Percentiles rank a stretch among this genome's conserved stretches.
Evolutionary conservation across 768 basidiomycete genomes (phyloP).

Genomic region (Rhodocollybia butyracea): DNA sequence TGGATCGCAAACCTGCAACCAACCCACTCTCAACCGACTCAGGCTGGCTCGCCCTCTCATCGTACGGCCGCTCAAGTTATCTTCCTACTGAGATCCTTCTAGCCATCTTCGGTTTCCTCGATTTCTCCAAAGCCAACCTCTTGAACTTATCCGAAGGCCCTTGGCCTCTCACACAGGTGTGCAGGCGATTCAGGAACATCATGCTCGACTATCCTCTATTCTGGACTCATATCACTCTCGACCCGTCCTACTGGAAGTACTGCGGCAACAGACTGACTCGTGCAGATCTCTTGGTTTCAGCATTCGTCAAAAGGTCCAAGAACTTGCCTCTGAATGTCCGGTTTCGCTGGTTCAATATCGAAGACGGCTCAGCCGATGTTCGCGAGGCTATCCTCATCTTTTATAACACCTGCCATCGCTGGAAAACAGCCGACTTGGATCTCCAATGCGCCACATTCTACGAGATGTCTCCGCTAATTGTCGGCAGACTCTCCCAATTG

Average conservation of each 20-base stretch:
- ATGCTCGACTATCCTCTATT: background rate
- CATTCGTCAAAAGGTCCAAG: background rate
- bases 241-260: background rate
- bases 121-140: background rate
- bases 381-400: background rate
- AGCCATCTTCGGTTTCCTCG: background rate
- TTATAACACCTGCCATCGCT: background rate
- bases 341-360: background rate
- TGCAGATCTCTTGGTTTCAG: background rate
- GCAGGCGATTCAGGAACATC: constrained; percentile 1
- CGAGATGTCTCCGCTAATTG: background rate
- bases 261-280: background rate
- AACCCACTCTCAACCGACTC: too few relatives aligned
- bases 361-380: background rate
- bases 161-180: constrained; percentile 8
- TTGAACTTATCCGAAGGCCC: constrained; percentile 1
- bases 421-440: background rate
- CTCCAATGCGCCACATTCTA: background rate
- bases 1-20: too few relatives aligned
- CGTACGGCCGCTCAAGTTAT: background rate
- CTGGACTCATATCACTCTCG: constrained; percentile 1
- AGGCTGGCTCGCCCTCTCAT: too few relatives aligned
- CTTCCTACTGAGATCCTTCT: constrained; percentile 8
- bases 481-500: background rate
- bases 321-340: background rate